Conservation (phyloP, 2,329 filamentous ascomycete genomes). For the Cladosporium sp. region DNA sequence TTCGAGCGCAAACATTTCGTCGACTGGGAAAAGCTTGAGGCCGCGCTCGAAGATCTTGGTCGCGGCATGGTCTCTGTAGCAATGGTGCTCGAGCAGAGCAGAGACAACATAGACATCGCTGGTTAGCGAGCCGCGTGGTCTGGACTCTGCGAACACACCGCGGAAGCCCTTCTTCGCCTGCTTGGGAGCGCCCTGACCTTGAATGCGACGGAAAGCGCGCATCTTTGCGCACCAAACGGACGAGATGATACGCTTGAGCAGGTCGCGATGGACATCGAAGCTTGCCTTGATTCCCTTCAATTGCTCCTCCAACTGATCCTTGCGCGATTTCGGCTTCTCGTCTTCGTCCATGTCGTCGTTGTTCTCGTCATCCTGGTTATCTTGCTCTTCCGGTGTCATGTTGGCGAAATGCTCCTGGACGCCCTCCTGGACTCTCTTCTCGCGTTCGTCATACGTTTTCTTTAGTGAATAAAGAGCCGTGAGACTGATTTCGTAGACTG, state of each 20-base stretch:
- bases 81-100: constrained; percentile 90
- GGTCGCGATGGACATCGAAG: constrained; percentile 70
- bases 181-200: constrained; percentile 68
- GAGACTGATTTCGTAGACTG: constrained; percentile 80
- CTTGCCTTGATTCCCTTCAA: constrained; percentile 63
- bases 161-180: constrained; percentile 71
- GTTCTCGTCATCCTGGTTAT: constrained; percentile 47
- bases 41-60: constrained; percentile 96
- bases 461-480: constrained; percentile 86
- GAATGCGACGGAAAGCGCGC: constrained; percentile 88
- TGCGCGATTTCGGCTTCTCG: constrained; percentile 50
- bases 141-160: constrained; percentile 85
- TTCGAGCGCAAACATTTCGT: constrained; percentile 90
- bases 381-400: constrained; percentile 44
- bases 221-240: constrained; percentile 95
- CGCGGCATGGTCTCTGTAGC: constrained; percentile 90
- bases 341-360: constrained; percentile 60
- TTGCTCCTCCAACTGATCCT: constrained; percentile 56
- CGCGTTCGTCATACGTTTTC: constrained; percentile 67
- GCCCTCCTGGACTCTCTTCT: constrained; percentile 61
- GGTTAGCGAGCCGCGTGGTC: constrained; percentile 81
- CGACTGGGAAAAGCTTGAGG: constrained; percentile 88
- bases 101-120: constrained; percentile 95
- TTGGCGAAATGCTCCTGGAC: constrained; percentile 58
- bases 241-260: constrained; percentile 82